Base-by-base conservation (phyloP, 345 rosid species). In the Citrus maxima region DNA sequence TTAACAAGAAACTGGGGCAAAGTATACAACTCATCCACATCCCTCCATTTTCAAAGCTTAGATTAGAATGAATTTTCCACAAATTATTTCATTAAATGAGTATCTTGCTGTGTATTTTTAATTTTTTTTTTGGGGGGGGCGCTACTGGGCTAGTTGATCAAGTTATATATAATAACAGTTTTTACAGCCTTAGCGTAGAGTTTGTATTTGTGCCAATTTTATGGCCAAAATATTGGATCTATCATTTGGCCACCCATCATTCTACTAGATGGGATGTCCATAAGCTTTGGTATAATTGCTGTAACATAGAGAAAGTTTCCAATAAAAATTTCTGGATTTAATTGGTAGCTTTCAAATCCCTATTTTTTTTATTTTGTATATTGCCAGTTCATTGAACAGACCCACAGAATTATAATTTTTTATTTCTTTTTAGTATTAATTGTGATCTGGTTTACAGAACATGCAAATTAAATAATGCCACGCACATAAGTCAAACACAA, bases 201-300 rank as follows among this genome's bases (percentile, higher is more conserved):
- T 42, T 34, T 46, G 28, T 38, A 7, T 30, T 21, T 72, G 75
- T 22, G 67, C 46, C 46, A 64, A 27, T 58, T 70, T 55, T 25
- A 13, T 24, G 60, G 32, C 64, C 12, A 54, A 54, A 54, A 21
- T 54, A 30, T 74, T 30, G 59, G 69, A 46, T 13, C 59, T 7
- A 18, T 40, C 25, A 54, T 68, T 35, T 77, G 73, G 73, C 71
- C n/a, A 32, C 74, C 77, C 67, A 49, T 28, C 60, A 40, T 60
- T 55, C 22, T 10, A 35, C 10, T 25, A 14, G 71, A 62, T 71
- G 74, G 70, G 49, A 25, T 77, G 83, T 80, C 79, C 51, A 34
- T 82, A 58, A 73, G 58, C 81, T 46, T 46, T 42, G 73, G 84
- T 76, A 76, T 55, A 62, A 56, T 35, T 35, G 66, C 25, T 79